Percentiles rank a stretch among this genome's conserved stretches.
Conservation (phyloP, 1,284 basidiomycete genomes). For the Tetrapyrgos nigripes region DNA sequence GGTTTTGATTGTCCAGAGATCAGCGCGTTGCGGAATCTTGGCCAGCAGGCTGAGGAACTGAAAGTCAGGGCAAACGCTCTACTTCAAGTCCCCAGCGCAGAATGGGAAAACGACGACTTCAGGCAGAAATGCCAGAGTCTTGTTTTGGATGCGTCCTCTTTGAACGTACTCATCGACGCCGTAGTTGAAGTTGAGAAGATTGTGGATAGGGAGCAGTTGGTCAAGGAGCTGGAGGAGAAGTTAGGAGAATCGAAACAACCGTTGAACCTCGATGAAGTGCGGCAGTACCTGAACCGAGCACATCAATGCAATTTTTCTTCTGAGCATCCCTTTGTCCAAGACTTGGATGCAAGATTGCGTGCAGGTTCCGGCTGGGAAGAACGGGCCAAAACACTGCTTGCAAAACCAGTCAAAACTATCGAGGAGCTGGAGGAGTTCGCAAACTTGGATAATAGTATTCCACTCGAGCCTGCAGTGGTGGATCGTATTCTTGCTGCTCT, state of each 20-base stretch:
- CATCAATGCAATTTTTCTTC: conserved; percentile 67
- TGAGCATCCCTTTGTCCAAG: conserved; percentile 65
- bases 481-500: conserved; percentile 65
- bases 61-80: conserved; percentile 59
- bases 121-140: conserved; percentile 75
- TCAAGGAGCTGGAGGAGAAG: conserved; percentile 73
- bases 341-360: conserved; percentile 61
- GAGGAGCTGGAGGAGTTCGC: conserved; percentile 74
- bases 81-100: conserved; percentile 45
- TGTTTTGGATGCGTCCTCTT: conserved; percentile 69
- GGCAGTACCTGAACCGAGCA: conserved; percentile 69
- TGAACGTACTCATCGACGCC: conserved; percentile 83
- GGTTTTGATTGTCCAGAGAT: conserved; percentile 87
- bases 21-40: conserved; percentile 58
- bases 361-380: conserved; percentile 77
- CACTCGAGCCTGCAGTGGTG: conserved; percentile 66
- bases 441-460: conserved; percentile 62
- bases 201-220: conserved; percentile 73
- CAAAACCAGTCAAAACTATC: conserved; percentile 71
- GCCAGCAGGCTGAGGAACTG: conserved; percentile 70
- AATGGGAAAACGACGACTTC: conserved; percentile 59
- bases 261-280: conserved; percentile 73
- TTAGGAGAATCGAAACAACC: conserved; percentile 59
- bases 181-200: conserved; percentile 78
- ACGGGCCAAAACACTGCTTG: conserved; percentile 64